Base-by-base conservation (phyloP, 768 basidiomycete species). In the Hysterangium stoloniferum region DNA sequence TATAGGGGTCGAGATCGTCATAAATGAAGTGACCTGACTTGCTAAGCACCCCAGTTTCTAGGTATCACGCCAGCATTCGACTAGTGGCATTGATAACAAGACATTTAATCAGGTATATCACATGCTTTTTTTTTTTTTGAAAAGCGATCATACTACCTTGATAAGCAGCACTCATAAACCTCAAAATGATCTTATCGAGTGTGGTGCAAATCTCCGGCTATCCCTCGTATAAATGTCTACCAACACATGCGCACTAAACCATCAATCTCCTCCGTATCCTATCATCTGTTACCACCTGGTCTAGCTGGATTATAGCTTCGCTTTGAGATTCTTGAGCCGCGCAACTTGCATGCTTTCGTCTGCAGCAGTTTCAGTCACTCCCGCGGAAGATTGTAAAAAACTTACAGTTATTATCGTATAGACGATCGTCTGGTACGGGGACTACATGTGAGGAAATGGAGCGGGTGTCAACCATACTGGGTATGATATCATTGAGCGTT, bases 391-490 rank as follows among this genome's bases (percentile, higher is more conserved):
- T 50, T 32, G 63, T 31, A 5, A 33, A 47, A 11, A 19, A 61
- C 90, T 69, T 62, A 95, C 93, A 96, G 57, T 91, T 96, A 38
- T 65, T 67, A 36, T 86, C 75, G 59, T 84, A 95, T 24, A 93
- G 70, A n/a, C 73, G 72, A 58, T 91, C 89, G 2, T 67, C 71
- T 0, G 91, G 88, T 3, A 85, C 82, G 3, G 78, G 58, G 1
- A 79, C 82, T 17, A 81, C 64, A 59, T 91, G 91, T 22, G 72
- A 64, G 46, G 72, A 70, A 27, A 95, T 66, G 45, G 80, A 83
- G 1, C 78, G 77, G 11, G 82, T 80, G 55, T 97, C 91, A 6
- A 98, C 90, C 94, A 98, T 94, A 37, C 80, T 78, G 0, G 86
- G 88, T 0, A 81, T 79, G 50, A 98, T 70, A 29, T 97, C 90